Conservation (phyloP, 179 eudicot species). For the Carnegiea gigantea region DNA sequence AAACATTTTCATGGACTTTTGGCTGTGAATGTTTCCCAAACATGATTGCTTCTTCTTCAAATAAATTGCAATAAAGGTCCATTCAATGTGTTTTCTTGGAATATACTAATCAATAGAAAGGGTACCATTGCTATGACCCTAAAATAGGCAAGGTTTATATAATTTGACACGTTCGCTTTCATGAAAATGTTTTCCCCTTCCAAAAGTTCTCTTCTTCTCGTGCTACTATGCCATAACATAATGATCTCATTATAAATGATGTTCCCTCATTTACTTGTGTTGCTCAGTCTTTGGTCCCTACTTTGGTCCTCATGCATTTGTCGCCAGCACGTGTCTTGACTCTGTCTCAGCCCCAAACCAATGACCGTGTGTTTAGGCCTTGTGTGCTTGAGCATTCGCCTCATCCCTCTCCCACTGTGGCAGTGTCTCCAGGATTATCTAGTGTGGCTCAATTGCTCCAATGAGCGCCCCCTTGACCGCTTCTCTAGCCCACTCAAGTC, state of each 20-base stretch:
- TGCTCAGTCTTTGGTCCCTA: too few species aligned
- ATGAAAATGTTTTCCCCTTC: not conserved
- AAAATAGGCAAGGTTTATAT: not conserved
- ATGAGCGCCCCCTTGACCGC: too few species aligned
- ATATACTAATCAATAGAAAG: not conserved
- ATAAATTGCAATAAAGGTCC: not conserved
- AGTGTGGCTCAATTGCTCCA: too few species aligned
- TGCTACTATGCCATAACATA: too few species aligned
- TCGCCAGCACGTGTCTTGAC: too few species aligned
- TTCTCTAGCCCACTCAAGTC: too few species aligned
- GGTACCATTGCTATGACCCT: not conserved
- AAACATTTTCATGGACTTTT: not conserved
- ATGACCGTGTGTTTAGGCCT: too few species aligned
- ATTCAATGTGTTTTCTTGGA: not conserved
- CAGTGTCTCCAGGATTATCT: too few species aligned
- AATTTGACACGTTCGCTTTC: not conserved
- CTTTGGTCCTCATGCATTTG: too few species aligned
- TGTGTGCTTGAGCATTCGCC: too few species aligned
- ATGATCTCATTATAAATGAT: not conserved
- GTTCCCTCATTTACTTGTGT: not conserved
- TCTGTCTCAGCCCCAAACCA: too few species aligned
- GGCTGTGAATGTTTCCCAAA: not conserved
- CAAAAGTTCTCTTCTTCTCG: not conserved
- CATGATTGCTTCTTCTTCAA: not conserved
- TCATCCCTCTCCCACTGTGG: too few species aligned